Evolutionary conservation across 148 eudicot species (phyloP).

Genomic region (Chenopodium formosanum): DNA sequence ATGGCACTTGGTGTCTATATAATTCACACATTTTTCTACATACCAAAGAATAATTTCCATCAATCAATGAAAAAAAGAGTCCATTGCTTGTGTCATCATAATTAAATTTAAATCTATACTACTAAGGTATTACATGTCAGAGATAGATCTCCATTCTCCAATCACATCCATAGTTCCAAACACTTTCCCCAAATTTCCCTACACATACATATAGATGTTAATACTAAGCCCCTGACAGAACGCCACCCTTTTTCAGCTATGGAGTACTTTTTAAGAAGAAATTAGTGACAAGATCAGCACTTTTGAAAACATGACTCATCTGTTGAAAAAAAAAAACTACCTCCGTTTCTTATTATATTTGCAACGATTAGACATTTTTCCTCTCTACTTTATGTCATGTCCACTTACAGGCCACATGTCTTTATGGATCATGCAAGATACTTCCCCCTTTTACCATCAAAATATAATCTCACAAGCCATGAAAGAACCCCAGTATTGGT

Average conservation of each 20-base stretch:
- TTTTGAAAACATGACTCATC: too few species aligned
- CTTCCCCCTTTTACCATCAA: too few species aligned
- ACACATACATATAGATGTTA: too few species aligned
- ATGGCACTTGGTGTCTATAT: neutral
- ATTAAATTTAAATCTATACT: neutral
- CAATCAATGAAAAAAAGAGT: neutral
- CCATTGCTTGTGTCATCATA: neutral
- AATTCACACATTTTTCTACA: neutral
- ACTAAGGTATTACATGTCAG: neutral
- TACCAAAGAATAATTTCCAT: neutral
- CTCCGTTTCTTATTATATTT: too few species aligned
- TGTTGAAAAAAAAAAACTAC: too few species aligned
- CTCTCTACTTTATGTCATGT: too few species aligned
- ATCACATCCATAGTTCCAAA: neutral
- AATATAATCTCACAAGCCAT: too few species aligned
- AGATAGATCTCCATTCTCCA: neutral
- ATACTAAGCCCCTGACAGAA: neutral
- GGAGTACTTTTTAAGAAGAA: neutral
- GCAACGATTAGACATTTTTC: too few species aligned
- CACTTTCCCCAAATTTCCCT: neutral
- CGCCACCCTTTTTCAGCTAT: neutral
- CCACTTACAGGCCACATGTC: too few species aligned
- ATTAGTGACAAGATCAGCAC: neutral
- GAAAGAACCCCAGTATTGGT: too few species aligned
- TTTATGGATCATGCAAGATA: too few species aligned